Conservation (phyloP, 2,329 filamentous ascomycete species). For the Penicillium nordicum region DNA sequence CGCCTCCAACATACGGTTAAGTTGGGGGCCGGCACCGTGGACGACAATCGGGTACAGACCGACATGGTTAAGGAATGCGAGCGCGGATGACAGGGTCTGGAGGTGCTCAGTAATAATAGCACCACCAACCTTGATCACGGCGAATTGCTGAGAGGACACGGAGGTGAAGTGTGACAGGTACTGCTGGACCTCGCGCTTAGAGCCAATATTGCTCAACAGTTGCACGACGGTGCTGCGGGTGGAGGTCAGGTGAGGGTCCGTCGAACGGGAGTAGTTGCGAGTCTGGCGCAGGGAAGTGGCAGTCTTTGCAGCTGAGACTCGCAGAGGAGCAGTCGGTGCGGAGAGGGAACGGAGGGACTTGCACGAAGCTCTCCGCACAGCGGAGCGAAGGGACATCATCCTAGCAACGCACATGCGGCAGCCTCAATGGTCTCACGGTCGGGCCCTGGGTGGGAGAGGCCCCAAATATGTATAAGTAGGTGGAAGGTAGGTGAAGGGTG, state of each 20-base stretch:
- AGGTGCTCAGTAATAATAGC: constrained; percentile 94
- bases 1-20: constrained; percentile 85
- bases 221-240: constrained; percentile 81
- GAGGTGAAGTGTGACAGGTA: constrained; percentile 97
- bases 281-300: constrained; percentile 31
- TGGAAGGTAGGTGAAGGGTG: constrained; percentile 12
- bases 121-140: constrained; percentile 96
- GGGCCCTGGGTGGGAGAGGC: constrained; percentile 15
- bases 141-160: constrained; percentile 93
- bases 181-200: constrained; percentile 93
- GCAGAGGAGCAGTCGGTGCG: constrained; percentile 34
- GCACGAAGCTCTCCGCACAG: constrained; percentile 45
- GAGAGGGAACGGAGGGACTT: constrained; percentile 42
- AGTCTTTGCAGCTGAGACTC: constrained; percentile 26
- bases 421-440: constrained; percentile 28
- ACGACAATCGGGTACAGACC: constrained; percentile 93
- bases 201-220: constrained; percentile 91
- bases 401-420: constrained; percentile 43
- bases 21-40: constrained; percentile 89
- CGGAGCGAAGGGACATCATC: constrained; percentile 44
- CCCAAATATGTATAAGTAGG: constrained; percentile 12
- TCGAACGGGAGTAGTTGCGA: constrained; percentile 46
- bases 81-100: constrained; percentile 81
- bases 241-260: constrained; percentile 52
- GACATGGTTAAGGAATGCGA: constrained; percentile 91